Percentiles rank a stretch among this genome's conserved stretches.
These are phyloP conservation scores for Kondoa malvinella DNA, from an alignment of 768 basidiomycete genomes.

Conservation along the genomic window DNA sequence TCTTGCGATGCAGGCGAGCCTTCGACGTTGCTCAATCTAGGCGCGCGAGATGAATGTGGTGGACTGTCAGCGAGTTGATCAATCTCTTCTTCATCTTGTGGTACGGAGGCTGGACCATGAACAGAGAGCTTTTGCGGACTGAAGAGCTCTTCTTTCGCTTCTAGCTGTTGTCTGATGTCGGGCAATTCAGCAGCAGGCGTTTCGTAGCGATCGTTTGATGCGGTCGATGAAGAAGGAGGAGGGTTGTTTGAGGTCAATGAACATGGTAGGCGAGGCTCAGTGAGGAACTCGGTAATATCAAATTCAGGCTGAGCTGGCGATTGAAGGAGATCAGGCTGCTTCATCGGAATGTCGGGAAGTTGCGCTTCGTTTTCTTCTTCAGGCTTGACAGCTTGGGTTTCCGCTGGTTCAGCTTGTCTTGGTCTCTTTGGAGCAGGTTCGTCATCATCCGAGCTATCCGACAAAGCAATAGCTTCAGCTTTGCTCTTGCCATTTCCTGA, in stretches of 20 bases:
- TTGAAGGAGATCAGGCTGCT: too few relatives aligned
- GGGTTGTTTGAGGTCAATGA: too few relatives aligned
- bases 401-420: neutral
- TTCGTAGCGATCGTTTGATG: too few relatives aligned
- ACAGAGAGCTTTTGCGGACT: too few relatives aligned
- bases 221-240: too few relatives aligned
- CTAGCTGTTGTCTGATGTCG: too few relatives aligned
- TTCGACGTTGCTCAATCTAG: neutral
- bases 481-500: neutral
- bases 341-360: neutral
- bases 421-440: neutral
- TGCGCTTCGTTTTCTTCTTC: neutral
- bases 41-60: neutral
- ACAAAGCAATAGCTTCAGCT: neutral
- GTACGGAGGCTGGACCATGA: too few relatives aligned
- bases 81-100: neutral
- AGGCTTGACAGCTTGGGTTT: neutral
- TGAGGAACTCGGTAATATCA: too few relatives aligned
- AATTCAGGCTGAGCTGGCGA: too few relatives aligned
- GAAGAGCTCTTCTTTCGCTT: too few relatives aligned
- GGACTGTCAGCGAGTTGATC: neutral
- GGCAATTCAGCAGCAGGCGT: too few relatives aligned
- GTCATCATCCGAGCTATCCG: neutral
- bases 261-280: too few relatives aligned
- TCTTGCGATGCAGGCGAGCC: neutral